Base-by-base conservation (phyloP, 805 yeast genomes). In the Starmerella kuoi region DNA sequence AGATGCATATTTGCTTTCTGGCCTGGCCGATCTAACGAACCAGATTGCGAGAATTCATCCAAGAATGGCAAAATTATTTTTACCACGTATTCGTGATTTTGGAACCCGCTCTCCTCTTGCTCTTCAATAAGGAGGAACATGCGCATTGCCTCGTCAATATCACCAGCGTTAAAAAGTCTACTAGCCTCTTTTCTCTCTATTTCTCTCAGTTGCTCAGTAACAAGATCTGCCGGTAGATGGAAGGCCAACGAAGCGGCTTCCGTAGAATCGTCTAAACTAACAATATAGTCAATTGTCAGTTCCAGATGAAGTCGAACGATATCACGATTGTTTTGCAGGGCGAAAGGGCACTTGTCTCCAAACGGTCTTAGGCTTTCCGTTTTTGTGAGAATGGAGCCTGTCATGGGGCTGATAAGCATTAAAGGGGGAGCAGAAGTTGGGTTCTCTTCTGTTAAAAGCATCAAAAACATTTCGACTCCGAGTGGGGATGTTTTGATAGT, bases 161-260 rank as follows among this genome's bases (percentile, higher is more conserved):
- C 39, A n/a, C 44, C 48, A 19, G 30, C 19, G 3, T 30, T 33
- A 15, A 49, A 44, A 11, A 46, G 34, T n/a, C 32, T 15, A 5
- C 35, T 27, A 11, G 44, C 50, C 22, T 46, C 41, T 8, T 33
- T 28, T 14, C 40, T 41, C 35, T 46, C 40, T 3, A 49, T 19
- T 6, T 23, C 38, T 9, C 45, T 30, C 14, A 49, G 21, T 17
- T n/a, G 27, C 11, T 41, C 43, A 1, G 33, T 26, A 12, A 37
- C 26, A 27, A 20, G 17, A 12, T n/a, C 38, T 1, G 44, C 21
- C 11, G 21, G 27, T n/a, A 48, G 33, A 9, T 26, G 30, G 31
- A 48, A 38, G 23, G 47, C 49, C 12, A 48, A 31, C 32, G 42
- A 35, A 9, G 45, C 46, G 8, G 49, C 47, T 31, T 48, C 51